phyloP scores from a whole-genome alignment of 495 filamentous ascomycete genomes.

The Penicillium subrubescens region DNA sequence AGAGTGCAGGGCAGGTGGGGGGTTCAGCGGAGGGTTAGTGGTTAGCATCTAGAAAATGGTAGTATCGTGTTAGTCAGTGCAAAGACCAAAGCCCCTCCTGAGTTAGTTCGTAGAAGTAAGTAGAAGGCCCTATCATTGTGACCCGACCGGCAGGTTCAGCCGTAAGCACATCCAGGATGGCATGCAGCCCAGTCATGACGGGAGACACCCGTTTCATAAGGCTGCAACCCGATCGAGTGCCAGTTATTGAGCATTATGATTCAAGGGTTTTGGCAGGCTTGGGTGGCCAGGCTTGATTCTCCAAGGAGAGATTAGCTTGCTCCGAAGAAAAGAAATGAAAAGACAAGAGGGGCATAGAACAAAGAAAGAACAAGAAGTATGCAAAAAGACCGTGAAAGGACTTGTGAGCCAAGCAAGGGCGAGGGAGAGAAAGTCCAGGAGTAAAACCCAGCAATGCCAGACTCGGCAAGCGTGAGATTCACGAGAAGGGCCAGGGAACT shows the following conservation, averaged over 20 bases:
- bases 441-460: background rate
- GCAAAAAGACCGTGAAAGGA: background rate
- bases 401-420: background rate
- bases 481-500: background rate
- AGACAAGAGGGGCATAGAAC: background rate
- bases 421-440: background rate
- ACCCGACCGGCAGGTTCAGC: slow-evolving; percentile 13
- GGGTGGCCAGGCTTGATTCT: background rate
- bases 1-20: background rate
- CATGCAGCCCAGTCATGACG: slow-evolving; percentile 8
- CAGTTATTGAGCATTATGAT: slow-evolving; percentile 8
- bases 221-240: slow-evolving; percentile 9
- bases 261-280: background rate
- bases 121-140: slow-evolving; percentile 1
- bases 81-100: background rate
- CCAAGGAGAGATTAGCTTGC: background rate
- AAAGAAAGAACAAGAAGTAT: background rate
- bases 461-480: background rate
- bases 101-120: background rate
- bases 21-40: background rate
- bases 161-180: slow-evolving; percentile 10
- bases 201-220: slow-evolving; percentile 4
- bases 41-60: slow-evolving; percentile 23
- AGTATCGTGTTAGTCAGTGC: slow-evolving; percentile 4
- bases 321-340: background rate